These are phyloP conservation scores for Pueraria montana DNA, from an alignment of 306 rosid genomes.

Conservation along the genomic window DNA sequence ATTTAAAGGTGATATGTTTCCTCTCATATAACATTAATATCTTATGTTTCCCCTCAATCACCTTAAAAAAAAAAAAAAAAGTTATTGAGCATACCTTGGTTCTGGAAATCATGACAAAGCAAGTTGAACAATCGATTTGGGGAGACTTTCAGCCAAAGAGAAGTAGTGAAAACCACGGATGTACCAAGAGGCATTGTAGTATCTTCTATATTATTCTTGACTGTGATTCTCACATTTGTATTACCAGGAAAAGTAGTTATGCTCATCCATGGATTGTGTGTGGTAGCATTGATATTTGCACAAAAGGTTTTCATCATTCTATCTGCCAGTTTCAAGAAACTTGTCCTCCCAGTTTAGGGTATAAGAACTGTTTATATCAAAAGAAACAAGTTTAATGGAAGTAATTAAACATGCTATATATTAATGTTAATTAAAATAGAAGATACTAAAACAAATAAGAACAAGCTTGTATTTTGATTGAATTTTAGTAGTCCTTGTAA, in stretches of 20 bases:
- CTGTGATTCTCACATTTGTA: slow-evolving; percentile 45
- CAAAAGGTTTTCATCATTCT: slow-evolving; percentile 64
- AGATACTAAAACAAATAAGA: neutral
- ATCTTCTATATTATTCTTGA: slow-evolving; percentile 21
- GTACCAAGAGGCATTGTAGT: slow-evolving; percentile 44
- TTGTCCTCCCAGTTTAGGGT: slow-evolving; percentile 53
- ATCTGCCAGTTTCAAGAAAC: slow-evolving; percentile 59
- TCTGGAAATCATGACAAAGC: slow-evolving; percentile 59
- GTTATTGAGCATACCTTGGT: slow-evolving; percentile 45
- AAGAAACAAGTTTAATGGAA: slow-evolving; percentile 17
- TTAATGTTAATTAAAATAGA: neutral
- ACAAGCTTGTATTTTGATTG: too few species aligned
- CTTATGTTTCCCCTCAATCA: too few species aligned
- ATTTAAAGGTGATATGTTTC: too few species aligned
- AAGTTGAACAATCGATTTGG: slow-evolving; percentile 56
- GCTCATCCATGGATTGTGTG: slow-evolving; percentile 54
- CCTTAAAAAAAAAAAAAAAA: too few species aligned
- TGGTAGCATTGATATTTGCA: slow-evolving; percentile 40
- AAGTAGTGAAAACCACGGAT: slow-evolving; percentile 50
- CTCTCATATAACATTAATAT: too few species aligned
- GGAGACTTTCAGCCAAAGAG: slow-evolving; percentile 49
- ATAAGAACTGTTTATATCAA: slow-evolving; percentile 40
- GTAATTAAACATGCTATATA: neutral
- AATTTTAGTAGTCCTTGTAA: too few species aligned
- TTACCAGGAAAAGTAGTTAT: slow-evolving; percentile 7